Evolutionary conservation across 495 filamentous ascomycete species (phyloP).

Genomic region (Cairneyella variabilis): DNA sequence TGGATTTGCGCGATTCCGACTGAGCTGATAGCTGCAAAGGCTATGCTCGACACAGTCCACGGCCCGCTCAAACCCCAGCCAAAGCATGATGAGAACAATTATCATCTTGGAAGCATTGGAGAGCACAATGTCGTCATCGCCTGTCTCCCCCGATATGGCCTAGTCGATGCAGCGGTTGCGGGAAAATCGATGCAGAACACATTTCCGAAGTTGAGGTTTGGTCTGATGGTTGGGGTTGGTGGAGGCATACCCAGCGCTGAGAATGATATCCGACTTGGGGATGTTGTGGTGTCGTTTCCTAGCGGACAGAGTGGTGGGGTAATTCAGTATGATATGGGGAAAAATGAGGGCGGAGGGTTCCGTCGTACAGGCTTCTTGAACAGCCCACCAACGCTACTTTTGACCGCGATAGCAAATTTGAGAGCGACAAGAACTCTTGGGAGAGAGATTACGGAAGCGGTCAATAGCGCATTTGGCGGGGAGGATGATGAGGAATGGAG

Average conservation of each 20-base stretch:
- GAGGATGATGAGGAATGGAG: conserved; percentile 7
- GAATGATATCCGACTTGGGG: conserved; percentile 40
- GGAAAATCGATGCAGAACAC: conserved; percentile 32
- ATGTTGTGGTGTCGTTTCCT: conserved; percentile 39
- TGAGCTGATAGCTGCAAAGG: conserved; percentile 39
- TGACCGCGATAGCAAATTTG: conserved; percentile 5
- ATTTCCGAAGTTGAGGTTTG: conserved; percentile 36
- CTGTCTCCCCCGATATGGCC: conserved; percentile 38
- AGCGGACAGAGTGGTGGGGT: conserved; percentile 25
- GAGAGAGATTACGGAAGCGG: conserved; percentile 30
- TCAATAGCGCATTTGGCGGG: background rate
- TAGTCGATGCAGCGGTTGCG: conserved; percentile 27
- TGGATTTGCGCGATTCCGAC: conserved; percentile 43
- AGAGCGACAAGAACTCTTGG: conserved; percentile 34
- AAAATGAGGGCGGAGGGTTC: conserved; percentile 28
- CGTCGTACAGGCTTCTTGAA: conserved; percentile 31
- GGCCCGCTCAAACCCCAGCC: background rate
- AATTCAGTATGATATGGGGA: conserved; percentile 40
- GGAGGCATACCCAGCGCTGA: conserved; percentile 37
- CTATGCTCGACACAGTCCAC: conserved; percentile 40
- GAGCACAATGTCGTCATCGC: conserved; percentile 41
- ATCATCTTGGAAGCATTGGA: conserved; percentile 34
- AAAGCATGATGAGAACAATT: conserved; percentile 30
- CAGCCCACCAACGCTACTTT: conserved; percentile 24
- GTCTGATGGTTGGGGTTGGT: conserved; percentile 45